phyloP scores from a whole-genome alignment of 2,329 filamentous ascomycete species.

The Amylocarpus encephaloides region DNA sequence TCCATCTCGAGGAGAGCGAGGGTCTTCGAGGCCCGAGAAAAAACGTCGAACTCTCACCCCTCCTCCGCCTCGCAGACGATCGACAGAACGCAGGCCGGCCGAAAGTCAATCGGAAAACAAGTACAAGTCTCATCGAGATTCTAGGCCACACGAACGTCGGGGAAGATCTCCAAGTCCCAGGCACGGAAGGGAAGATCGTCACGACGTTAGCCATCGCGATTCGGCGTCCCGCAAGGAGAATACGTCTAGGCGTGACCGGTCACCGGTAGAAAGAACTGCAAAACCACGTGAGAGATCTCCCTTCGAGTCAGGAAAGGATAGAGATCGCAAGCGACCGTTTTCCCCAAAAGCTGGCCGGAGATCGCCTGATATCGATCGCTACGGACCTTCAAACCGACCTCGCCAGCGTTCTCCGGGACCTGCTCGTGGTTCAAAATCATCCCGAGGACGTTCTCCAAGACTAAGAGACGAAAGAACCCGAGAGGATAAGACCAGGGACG shows the following conservation, averaged over 20 bases:
- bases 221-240: constrained; percentile 16
- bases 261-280: constrained; percentile 14
- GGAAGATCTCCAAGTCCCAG: constrained; percentile 26
- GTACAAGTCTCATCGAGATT: constrained; percentile 24
- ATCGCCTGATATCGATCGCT: constrained; percentile 27
- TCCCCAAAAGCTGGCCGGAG: constrained; percentile 18
- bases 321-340: constrained; percentile 18
- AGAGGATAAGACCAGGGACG: not conserved
- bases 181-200: constrained; percentile 10
- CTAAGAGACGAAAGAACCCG: constrained; percentile 14
- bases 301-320: constrained; percentile 17
- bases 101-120: constrained; percentile 20
- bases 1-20: constrained; percentile 24
- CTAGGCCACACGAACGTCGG: constrained; percentile 22
- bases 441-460: constrained; percentile 21
- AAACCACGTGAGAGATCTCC: constrained; percentile 22
- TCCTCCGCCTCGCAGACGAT: constrained; percentile 25
- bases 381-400: constrained; percentile 24
- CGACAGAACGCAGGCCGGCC: constrained; percentile 20
- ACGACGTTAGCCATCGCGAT: constrained; percentile 18
- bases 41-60: constrained; percentile 26
- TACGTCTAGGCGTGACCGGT: constrained; percentile 16
- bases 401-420: constrained; percentile 28
- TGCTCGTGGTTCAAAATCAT: constrained; percentile 20
- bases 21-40: constrained; percentile 22